Conservation (phyloP, 78 protist species). For the Carpediemonas membranifera region DNA sequence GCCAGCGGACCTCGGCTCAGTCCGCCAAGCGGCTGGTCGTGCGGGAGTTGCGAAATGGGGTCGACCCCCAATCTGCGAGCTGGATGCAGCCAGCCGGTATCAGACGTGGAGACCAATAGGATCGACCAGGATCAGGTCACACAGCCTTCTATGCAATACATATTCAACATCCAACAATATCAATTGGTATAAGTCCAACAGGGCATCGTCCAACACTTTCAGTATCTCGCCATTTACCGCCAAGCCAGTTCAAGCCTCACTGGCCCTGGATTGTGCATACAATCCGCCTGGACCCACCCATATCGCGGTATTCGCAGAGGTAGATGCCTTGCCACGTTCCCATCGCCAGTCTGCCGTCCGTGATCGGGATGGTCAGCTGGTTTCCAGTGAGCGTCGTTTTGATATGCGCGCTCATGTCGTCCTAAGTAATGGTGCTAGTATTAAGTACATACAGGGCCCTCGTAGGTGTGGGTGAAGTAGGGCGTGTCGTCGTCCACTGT, state of each 20-base stretch:
- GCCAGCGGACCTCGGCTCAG: no score
- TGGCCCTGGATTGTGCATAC: no score
- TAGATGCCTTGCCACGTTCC: slow-evolving; percentile 43
- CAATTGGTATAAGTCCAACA: neutral
- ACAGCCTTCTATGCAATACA: neutral
- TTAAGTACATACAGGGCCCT: neutral
- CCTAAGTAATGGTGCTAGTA: neutral
- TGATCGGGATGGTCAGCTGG: slow-evolving; percentile 30
- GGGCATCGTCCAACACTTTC: neutral
- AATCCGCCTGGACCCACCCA: neutral
- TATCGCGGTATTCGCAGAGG: neutral
- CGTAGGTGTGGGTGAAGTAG: slow-evolving; percentile 18
- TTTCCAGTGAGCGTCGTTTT: slow-evolving; percentile 23
- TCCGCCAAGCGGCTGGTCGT: no score
- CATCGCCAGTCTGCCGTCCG: slow-evolving; percentile 12
- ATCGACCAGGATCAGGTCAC: no score
- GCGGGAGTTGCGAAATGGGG: no score
- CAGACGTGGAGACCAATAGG: no score
- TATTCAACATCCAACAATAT: neutral
- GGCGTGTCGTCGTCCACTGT: slow-evolving; percentile 2
- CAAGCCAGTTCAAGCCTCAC: neutral
- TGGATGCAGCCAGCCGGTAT: no score
- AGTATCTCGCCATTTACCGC: neutral
- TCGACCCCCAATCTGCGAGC: no score
- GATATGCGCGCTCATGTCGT: slow-evolving; percentile 35